These are phyloP conservation scores for Penicillium verrucosum DNA, from an alignment of 2,329 filamentous ascomycete genomes.

Conservation along the genomic window DNA sequence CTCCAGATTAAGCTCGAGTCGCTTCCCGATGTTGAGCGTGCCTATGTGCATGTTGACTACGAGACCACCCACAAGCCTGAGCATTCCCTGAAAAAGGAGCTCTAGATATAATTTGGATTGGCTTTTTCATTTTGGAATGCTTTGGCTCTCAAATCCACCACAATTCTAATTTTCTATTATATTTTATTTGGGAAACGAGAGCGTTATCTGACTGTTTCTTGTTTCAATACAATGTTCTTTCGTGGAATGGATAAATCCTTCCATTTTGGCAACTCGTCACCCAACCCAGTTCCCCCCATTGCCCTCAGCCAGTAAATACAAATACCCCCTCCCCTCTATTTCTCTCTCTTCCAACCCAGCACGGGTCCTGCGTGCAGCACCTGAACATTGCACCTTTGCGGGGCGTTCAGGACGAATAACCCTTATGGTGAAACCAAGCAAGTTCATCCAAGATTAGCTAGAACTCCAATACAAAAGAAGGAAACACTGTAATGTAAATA, in stretches of 20 bases:
- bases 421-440: constrained; percentile 16
- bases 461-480: background rate
- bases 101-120: constrained; percentile 37
- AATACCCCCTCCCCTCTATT: background rate
- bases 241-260: background rate
- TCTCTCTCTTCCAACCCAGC: background rate
- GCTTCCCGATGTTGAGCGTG: constrained; percentile 84
- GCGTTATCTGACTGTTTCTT: background rate
- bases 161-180: background rate
- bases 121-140: background rate
- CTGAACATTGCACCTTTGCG: constrained; percentile 18
- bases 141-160: background rate
- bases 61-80: constrained; percentile 95
- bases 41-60: constrained; percentile 96
- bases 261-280: background rate
- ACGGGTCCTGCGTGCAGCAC: constrained; percentile 12
- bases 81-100: constrained; percentile 66
- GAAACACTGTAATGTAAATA: no score
- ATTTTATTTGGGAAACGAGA: background rate
- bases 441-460: background rate
- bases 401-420: constrained; percentile 20
- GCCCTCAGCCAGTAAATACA: background rate
- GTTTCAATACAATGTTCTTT: background rate
- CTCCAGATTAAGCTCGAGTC: constrained; percentile 92
- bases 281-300: background rate